A percentile compares a stretch with the other conserved stretches of the same genome.
Conservation (phyloP, 306 rosid species). For the Ziziphus jujuba region DNA sequence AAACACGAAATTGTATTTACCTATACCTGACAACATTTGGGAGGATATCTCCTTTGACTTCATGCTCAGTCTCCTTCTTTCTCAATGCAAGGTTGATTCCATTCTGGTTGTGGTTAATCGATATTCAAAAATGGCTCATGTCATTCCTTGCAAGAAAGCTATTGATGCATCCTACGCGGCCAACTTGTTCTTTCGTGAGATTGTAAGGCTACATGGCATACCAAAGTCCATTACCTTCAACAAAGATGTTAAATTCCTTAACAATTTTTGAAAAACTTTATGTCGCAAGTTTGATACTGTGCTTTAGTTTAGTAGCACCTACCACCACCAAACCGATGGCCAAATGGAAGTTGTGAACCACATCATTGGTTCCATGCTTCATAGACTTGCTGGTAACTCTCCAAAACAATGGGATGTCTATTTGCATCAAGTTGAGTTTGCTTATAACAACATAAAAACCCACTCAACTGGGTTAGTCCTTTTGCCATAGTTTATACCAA, state of each 20-base stretch:
- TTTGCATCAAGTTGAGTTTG: neutral
- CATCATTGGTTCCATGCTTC: neutral
- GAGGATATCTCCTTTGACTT: neutral
- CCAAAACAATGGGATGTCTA: neutral
- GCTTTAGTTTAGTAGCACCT: neutral
- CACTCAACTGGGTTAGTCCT: neutral
- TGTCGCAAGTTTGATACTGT: too few species aligned
- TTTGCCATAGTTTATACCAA: neutral
- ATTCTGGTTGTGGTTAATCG: neutral
- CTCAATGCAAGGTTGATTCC: neutral
- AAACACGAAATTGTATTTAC: neutral
- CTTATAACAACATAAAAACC: neutral
- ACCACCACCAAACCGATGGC: neutral
- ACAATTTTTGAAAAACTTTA: too few species aligned
- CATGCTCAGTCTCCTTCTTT: neutral
- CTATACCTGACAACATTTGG: neutral
- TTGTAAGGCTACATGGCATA: neutral
- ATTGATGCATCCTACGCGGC: neutral
- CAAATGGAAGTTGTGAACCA: neutral
- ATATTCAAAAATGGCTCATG: neutral
- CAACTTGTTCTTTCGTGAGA: neutral
- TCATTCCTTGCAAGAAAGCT: neutral
- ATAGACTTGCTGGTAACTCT: neutral
- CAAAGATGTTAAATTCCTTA: neutral
- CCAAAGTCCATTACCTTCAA: neutral